Evolutionary conservation across 768 basidiomycete genomes (phyloP), one percentile per base, ranked within the genome.

Genomic region (Agaricus blazei): DNA sequence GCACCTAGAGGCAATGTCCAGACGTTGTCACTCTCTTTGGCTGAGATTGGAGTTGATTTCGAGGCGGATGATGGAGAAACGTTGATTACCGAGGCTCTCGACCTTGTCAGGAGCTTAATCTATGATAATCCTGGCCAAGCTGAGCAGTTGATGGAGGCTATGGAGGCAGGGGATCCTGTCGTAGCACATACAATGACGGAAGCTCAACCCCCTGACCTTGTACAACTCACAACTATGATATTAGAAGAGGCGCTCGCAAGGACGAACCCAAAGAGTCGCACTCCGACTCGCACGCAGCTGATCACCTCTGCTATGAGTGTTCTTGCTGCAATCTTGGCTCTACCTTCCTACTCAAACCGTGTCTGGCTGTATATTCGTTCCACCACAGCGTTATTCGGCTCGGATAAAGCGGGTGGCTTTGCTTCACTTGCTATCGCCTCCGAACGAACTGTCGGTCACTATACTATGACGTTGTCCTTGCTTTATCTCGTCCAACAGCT

Each of bases 361-460:
- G 89, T 95, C 24, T 96, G 93, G 93, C 74, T 93, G 9, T 94
- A 89, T 63, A 80, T 95, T 19, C 85, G 92, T 11, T 88, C 88
- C 4, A 88, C 92, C 0, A 74, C 80, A 0, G 79, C 84, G 23
- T 77, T 97, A 27, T 92, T 96, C 62, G 87, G 88, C 15, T 75
- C 83, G 4, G 83, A 82, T 26, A 75, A 75, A 43, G 65, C 70
- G 5, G 69, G 76, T 29, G 84, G 81, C 9, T 81, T 82, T 58
- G 82, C 82, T 4, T 82, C 85, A 3, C 74, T 79, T 42, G 81
- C 85, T n/a, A 72, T 96, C 58, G 78, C 86, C 0, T 70, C 81
- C 3, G 88, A 93, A 67, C 77, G 90, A 23, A 72, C 83, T 31
- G 78, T 84, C 3, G 89, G 90, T 11, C 77, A 82, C 58, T 91